phyloP scores from a whole-genome alignment of 202 grass and related monocot species.

The Setaria italica region DNA sequence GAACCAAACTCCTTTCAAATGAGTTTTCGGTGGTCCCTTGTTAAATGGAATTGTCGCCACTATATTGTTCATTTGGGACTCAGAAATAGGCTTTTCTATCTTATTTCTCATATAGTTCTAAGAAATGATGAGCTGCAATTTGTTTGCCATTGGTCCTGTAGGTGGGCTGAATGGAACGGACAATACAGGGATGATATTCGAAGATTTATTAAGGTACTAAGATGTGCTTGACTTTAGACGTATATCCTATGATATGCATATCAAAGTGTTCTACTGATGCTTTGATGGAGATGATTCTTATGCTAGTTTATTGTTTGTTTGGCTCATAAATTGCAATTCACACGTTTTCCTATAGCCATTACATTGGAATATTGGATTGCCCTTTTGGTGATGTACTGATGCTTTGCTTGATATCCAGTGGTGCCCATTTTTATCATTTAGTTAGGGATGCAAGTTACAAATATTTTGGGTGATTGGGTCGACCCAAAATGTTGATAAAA shows the following conservation, averaged over 20 bases:
- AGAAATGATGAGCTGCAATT: not conserved
- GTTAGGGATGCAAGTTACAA: no score
- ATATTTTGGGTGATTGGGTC: no score
- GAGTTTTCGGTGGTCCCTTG: conserved; percentile 3
- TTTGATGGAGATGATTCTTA: conserved; percentile 6
- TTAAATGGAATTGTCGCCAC: not conserved
- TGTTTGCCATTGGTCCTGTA: conserved; percentile 48
- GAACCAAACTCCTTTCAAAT: not conserved
- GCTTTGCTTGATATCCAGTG: not conserved
- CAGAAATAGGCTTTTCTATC: conserved; percentile 1
- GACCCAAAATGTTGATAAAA: no score
- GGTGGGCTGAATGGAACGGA: conserved; percentile 99
- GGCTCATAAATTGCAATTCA: not conserved
- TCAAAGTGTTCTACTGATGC: conserved; percentile 9
- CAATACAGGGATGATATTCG: conserved; percentile 93
- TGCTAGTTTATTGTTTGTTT: not conserved
- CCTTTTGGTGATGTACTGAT: not conserved
- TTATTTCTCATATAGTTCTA: conserved; percentile 27
- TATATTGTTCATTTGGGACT: not conserved
- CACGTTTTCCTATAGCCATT: not conserved
- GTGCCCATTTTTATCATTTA: not conserved
- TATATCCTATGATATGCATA: not conserved
- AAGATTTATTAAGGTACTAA: conserved; percentile 89
- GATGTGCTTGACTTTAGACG: not conserved
- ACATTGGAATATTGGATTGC: not conserved